These are phyloP conservation scores for Nissolia schottii DNA, from an alignment of 306 rosid species.

Conservation along the genomic window DNA sequence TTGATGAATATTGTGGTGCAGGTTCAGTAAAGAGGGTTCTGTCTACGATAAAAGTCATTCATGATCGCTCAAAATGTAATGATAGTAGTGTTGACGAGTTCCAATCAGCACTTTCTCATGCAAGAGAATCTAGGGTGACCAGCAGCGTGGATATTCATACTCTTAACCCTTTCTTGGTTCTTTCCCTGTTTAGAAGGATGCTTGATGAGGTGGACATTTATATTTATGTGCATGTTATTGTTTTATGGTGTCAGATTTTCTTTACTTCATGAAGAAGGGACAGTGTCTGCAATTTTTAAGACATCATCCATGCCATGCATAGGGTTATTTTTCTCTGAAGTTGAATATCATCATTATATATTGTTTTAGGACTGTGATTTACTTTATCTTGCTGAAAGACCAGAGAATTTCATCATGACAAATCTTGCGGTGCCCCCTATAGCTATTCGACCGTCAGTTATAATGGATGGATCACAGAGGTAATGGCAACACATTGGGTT, in stretches of 20 bases:
- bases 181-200: conserved; percentile 65
- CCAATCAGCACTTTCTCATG: conserved; percentile 50
- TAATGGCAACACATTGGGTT: conserved; percentile 25
- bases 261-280: neutral
- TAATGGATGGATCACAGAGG: conserved; percentile 77
- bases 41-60: conserved; percentile 38
- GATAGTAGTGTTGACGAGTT: conserved; percentile 49
- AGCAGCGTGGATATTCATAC: conserved; percentile 28
- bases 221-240: conserved; percentile 7
- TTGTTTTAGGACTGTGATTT: conserved; percentile 77
- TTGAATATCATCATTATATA: conserved; percentile 16
- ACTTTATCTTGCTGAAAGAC: conserved; percentile 69
- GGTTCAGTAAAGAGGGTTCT: conserved; percentile 67
- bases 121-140: conserved; percentile 41
- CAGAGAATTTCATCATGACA: conserved; percentile 71
- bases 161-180: conserved; percentile 57
- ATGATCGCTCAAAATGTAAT: conserved; percentile 53
- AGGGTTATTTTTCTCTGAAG: conserved; percentile 25
- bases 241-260: conserved; percentile 10
- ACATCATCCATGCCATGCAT: neutral
- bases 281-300: neutral
- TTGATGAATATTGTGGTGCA: conserved; percentile 31
- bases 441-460: conserved; percentile 86
- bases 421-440: conserved; percentile 81
- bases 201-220: conserved; percentile 53